These are phyloP conservation scores for Mortierella sp. DNA, from an alignment of 371 early-diverging fungal genomes.

Conservation along the genomic window DNA sequence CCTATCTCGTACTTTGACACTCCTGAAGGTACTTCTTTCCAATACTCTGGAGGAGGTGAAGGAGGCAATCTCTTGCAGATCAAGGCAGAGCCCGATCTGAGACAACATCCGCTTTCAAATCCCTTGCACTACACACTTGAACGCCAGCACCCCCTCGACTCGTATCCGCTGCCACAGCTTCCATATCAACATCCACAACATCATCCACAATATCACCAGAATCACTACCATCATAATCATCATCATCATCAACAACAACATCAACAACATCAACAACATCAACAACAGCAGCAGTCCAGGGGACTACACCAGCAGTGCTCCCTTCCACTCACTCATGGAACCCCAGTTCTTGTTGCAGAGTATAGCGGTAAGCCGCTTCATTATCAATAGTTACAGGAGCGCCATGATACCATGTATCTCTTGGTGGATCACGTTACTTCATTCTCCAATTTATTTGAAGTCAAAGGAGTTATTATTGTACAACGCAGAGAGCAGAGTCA, in stretches of 20 bases:
- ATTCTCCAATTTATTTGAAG: too few species aligned
- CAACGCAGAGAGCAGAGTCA: too few species aligned
- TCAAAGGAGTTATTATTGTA: too few species aligned
- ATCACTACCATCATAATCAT: too few species aligned
- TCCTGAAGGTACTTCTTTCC: neutral
- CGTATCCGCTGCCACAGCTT: neutral
- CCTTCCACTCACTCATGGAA: too few species aligned
- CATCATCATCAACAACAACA: too few species aligned
- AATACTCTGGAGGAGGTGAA: neutral
- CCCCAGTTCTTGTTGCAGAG: slow-evolving; percentile 9
- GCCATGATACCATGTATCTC: too few species aligned
- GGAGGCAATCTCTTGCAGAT: slow-evolving; percentile 9
- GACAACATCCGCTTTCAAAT: slow-evolving; percentile 1
- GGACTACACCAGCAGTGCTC: too few species aligned
- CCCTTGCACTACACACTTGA: slow-evolving; percentile 10
- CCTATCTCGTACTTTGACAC: slow-evolving; percentile 18
- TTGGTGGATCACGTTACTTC: too few species aligned
- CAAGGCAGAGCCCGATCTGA: slow-evolving; percentile 16
- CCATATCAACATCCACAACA: too few species aligned
- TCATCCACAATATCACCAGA: too few species aligned
- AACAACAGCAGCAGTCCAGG: slow-evolving; percentile 9
- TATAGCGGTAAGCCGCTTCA: slow-evolving; percentile 2
- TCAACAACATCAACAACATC: slow-evolving; percentile 13
- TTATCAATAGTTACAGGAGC: neutral
- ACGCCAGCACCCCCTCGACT: slow-evolving; percentile 19